Base-by-base conservation (phyloP, 176 grass and related monocot genomes). In the Musa itinerans region DNA sequence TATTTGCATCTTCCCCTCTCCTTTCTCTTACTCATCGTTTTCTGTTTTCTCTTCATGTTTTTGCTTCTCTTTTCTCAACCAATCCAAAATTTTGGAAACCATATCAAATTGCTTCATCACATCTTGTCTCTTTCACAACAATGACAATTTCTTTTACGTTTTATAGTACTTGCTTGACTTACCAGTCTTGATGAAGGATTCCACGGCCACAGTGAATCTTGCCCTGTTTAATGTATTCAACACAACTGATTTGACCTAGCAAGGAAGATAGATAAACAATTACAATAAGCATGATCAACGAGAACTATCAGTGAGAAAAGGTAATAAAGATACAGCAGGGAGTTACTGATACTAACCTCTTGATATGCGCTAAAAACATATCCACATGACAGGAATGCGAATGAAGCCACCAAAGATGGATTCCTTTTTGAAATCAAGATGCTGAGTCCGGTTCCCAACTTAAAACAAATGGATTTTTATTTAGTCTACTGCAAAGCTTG, bases 151-250 rank as follows among this genome's bases (percentile, higher is more conserved):
- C 34, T 50, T 51, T 34, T 17, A 68, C 48, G 70, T 70, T 43
- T 16, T 25, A 57, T 43, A 43, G 21, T 19, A 58, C 49, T 22
- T 57, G 53, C 56, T 53, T 79, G 56, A 55, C 80, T 2, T 88
- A 95, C 96, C 96, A 73, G 91, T 99, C 73, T 89, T 95, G 86
- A 99, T 95, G 72, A 99, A 99, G 21, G 96, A 99, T 86, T 99
- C 86, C 74, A 99, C 96, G 51, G 96, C 91, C 53, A 99, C 96
- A 0, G 91, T 95, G 75, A 99, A 99, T 55, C 96, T 90, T 73
- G 86, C 96, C 50, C 89, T 95, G 68, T 99, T 99, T 83, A 99
- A 61, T 59, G 96, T 99, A 82, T 99, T 99, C 65, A 99, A 82
- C 76, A 99, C 96, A 63, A 99, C 86, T 62, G 90, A 94, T 84